A percentile compares a stretch with the other conserved stretches of the same genome.
phyloP scores from a whole-genome alignment of 1,139 yeast species.

The Blastobotrys proliferans region DNA sequence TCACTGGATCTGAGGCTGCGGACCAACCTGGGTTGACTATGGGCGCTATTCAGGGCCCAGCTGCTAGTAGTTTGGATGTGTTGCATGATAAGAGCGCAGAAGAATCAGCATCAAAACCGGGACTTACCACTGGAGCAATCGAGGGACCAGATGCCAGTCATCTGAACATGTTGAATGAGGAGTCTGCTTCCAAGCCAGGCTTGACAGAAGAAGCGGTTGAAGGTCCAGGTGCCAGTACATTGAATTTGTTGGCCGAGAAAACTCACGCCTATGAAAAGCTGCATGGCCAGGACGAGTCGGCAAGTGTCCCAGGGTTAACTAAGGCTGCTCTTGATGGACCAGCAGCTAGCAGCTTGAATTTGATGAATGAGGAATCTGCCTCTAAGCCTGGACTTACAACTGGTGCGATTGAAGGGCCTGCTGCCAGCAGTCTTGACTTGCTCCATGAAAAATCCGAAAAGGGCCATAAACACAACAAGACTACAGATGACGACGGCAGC shows the following conservation, averaged over 20 bases:
- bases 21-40: neutral
- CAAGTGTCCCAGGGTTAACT: neutral
- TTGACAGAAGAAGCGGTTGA: conserved; percentile 5
- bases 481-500: conserved; percentile 5
- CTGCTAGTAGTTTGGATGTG: neutral
- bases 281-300: neutral
- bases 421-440: neutral
- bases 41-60: conserved; percentile 4
- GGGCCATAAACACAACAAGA: neutral
- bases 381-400: neutral
- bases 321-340: neutral
- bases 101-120: neutral
- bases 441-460: neutral
- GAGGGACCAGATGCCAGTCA: conserved; percentile 8
- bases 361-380: neutral
- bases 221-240: conserved; percentile 1
- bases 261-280: neutral
- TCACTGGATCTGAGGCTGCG: neutral
- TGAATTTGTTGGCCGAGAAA: neutral
- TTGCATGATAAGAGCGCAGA: neutral
- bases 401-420: neutral
- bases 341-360: neutral
- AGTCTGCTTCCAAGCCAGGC: neutral
- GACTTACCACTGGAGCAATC: conserved; percentile 6
- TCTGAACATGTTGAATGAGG: neutral